Base-by-base conservation (phyloP, 208 protist genomes). In the Leishmania aethiopica region DNA sequence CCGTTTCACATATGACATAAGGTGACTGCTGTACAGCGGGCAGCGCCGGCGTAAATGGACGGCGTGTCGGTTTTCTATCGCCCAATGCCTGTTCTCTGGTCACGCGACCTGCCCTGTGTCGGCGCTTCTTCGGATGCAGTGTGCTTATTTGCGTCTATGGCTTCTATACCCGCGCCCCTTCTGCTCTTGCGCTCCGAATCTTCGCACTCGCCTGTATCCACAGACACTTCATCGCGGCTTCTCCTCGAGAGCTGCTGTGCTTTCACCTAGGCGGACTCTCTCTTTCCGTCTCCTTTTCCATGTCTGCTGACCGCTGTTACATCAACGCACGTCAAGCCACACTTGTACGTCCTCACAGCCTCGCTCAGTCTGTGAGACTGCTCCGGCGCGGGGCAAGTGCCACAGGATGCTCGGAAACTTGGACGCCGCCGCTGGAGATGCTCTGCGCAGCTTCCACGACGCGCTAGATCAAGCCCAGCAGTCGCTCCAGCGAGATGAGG, bases 361-460 rank as follows among this genome's bases (percentile, higher is more conserved):
- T 4, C 25, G 19, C 11, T 13, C 37, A 35, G 42, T n/a, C 42
- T 73, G 42, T 4, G 17, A n/a, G 32, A 32, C 35, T 32, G 15
- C 37, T 32, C 42, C 2, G 1, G 45, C 42, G 1, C 69, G 8
- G 15, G 69, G 42, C 42, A 73, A 22, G 42, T 19, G 25, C 17
- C 69, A 4, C 37, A 49, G 42, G 25, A 94, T 94, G 88, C 84
- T 89, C 0, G n/a, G 71, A 19, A 77, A 77, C 15, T 79, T 84
- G 17, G 91, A 94, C 80, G 71, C 71, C 53, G 80, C 78, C 35
- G 57, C 89, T 73, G 81, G 53, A 4, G 91, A 87, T 69, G 83
- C 87, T 10, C 81, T 94, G 75, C 70, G 72, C 53, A 82, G 76
- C 84, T 94, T 94, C 78, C 55, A 75, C 47, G 80, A 83, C 42